phyloP scores from a whole-genome alignment of 495 filamentous ascomycete genomes.

The Talaromyces wortmannii region DNA sequence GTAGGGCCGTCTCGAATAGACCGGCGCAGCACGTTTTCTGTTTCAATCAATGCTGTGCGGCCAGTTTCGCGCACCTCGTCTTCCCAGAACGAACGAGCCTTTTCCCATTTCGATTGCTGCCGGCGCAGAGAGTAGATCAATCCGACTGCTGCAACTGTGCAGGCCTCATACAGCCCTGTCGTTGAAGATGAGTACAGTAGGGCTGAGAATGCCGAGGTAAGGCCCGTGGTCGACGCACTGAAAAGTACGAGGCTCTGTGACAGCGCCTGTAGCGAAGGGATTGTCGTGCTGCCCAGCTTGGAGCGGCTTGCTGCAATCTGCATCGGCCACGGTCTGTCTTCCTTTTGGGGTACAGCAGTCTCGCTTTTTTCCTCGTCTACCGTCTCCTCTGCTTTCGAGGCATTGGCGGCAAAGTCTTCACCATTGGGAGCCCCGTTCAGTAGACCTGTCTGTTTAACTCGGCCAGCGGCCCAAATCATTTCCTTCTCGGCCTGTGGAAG shows the following conservation, averaged over 20 bases:
- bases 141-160: slow-evolving; percentile 73
- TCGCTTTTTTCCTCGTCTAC: not conserved
- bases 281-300: slow-evolving; percentile 49
- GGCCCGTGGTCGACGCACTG: slow-evolving; percentile 58
- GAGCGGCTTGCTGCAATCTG: slow-evolving; percentile 43
- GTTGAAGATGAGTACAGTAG: slow-evolving; percentile 61
- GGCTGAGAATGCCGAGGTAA: slow-evolving; percentile 56
- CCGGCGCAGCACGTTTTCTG: slow-evolving; percentile 56
- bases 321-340: slow-evolving; percentile 36
- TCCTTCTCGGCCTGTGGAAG: slow-evolving; percentile 66
- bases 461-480: slow-evolving; percentile 73
- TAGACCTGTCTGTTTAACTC: slow-evolving; percentile 64
- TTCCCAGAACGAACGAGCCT: slow-evolving; percentile 63
- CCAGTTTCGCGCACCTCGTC: slow-evolving; percentile 75
- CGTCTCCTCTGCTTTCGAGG: not conserved
- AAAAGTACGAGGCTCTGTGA: slow-evolving; percentile 74
- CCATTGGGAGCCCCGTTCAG: slow-evolving; percentile 9
- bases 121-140: slow-evolving; percentile 63
- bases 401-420: not conserved
- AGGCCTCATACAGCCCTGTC: slow-evolving; percentile 62
- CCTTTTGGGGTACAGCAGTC: slow-evolving; percentile 17
- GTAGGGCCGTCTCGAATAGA: slow-evolving; percentile 44
- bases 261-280: slow-evolving; percentile 71
- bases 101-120: slow-evolving; percentile 77
- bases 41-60: slow-evolving; percentile 59